A percentile compares a stretch with the other conserved stretches of the same genome.
These are phyloP conservation scores for Schizothecium vesticola DNA, from an alignment of 495 filamentous ascomycete genomes.

Conservation along the genomic window DNA sequence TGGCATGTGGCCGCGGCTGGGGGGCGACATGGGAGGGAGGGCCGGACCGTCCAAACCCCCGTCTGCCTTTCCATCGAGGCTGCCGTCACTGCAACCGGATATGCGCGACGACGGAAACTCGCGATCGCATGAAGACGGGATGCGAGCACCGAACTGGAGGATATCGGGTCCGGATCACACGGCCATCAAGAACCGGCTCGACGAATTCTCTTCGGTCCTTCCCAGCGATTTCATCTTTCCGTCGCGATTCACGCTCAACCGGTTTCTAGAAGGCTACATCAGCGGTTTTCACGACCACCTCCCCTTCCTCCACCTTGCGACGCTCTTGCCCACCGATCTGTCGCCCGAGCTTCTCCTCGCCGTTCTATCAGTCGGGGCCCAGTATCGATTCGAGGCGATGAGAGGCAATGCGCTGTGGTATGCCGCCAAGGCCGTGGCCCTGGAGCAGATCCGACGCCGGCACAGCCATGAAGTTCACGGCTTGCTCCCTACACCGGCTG, in stretches of 20 bases:
- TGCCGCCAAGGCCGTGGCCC: constrained; percentile 52
- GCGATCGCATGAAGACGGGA: constrained; percentile 38
- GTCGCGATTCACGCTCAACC: constrained; percentile 58
- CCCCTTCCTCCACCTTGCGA: constrained; percentile 63
- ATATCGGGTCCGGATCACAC: constrained; percentile 60
- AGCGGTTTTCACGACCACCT: constrained; percentile 65
- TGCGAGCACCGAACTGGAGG: constrained; percentile 52
- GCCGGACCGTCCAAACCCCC: constrained; percentile 46
- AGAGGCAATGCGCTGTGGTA: constrained; percentile 66
- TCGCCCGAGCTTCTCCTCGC: constrained; percentile 59
- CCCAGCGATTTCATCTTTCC: constrained; percentile 60
- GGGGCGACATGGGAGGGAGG: constrained; percentile 33
- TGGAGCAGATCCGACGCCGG: constrained; percentile 49
- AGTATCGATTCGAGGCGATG: constrained; percentile 64
- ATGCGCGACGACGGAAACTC: constrained; percentile 47
- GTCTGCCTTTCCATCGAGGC: constrained; percentile 62
- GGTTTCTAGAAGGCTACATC: constrained; percentile 63
- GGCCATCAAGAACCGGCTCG: constrained; percentile 56
- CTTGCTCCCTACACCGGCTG: constrained; percentile 43
- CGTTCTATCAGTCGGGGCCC: constrained; percentile 59
- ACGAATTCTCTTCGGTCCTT: constrained; percentile 62
- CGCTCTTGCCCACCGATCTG: constrained; percentile 48
- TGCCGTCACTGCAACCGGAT: constrained; percentile 64
- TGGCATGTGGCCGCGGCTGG: constrained; percentile 39
- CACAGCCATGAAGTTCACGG: constrained; percentile 48